These are phyloP conservation scores for Aplosporella prunicola DNA, from an alignment of 2,329 filamentous ascomycete genomes.

Conservation along the genomic window DNA sequence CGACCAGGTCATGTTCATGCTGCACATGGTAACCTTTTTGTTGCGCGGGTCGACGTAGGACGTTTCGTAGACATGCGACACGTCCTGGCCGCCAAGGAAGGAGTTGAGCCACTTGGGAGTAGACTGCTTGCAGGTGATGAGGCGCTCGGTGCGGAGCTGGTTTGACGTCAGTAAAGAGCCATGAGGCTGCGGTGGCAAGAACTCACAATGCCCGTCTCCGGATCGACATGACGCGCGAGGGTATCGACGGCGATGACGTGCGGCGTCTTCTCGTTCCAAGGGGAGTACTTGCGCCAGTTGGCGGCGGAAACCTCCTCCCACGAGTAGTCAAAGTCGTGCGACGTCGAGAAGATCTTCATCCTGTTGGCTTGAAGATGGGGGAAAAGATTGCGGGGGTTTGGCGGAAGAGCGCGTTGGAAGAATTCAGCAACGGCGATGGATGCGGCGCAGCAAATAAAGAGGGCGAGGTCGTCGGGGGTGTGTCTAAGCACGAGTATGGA, in stretches of 20 bases:
- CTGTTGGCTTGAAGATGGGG: too few relatives aligned
- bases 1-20: slow-evolving; percentile 85
- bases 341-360: slow-evolving; percentile 95
- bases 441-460: too few relatives aligned
- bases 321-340: slow-evolving; percentile 89
- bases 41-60: slow-evolving; percentile 80
- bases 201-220: slow-evolving; percentile 56
- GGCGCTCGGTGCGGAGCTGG: slow-evolving; percentile 61
- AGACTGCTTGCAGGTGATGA: slow-evolving; percentile 54
- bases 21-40: slow-evolving; percentile 93
- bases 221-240: slow-evolving; percentile 60
- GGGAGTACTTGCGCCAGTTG: slow-evolving; percentile 98
- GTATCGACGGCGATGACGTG: slow-evolving; percentile 96
- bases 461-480: too few relatives aligned
- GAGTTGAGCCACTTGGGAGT: slow-evolving; percentile 73
- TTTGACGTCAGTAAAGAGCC: slow-evolving; percentile 2
- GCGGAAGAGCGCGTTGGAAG: too few relatives aligned
- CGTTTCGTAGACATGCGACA: slow-evolving; percentile 86
- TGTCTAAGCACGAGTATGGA: too few relatives aligned
- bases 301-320: slow-evolving; percentile 97
- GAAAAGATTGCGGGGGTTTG: too few relatives aligned
- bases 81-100: slow-evolving; percentile 69
- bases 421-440: too few relatives aligned
- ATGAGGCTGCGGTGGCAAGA: slow-evolving; percentile 1
- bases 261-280: slow-evolving; percentile 97